Evolutionary conservation across 75 land plant species (phyloP), one percentile per base, ranked within the genome.

Genomic region (Cupressus sempervirens): DNA sequence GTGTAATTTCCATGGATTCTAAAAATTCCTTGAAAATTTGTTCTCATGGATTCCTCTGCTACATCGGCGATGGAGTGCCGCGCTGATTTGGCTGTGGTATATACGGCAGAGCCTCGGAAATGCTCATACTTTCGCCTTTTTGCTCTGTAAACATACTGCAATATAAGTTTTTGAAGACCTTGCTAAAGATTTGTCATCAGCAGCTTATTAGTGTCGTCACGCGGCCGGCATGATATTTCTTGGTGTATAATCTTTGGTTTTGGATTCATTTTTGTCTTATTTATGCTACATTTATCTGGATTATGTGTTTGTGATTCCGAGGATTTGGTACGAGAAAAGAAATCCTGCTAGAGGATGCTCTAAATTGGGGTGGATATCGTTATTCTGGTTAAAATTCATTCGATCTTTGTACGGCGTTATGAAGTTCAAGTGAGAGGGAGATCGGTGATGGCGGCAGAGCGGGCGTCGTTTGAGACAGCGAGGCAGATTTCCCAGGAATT

Each of bases 381-480:
- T 18, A 56, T 62, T 23, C 67, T 23, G 36, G 1, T 30, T 72
- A 13, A 32, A 23, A 20, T 43, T 43, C 11, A 1, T 43, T 6
- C 12, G 48, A 32, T 76, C 45, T 36, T 76, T 38, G 16, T 18
- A 50, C 53, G 43, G 12, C 43, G 43, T 77, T 77, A 23, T 77
- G 80, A 43, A 43, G 48, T 43, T 77, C 10, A 77, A 43, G 80
- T 43, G 80, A 77, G n/a, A 43, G 80, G 48, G 13, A 77, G 77
- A 75, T 75, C 77, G 18, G 40, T 43, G 7, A 77, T 77, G 46
- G 26, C 48, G n/a, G 46, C 80, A 77, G 46, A 77, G 29, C 8
- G 80, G 48, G 80, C 80, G n/a, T 41, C 46, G 29, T 77, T 77
- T 41, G 46, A 77, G 9, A 77, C 48, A 2, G 48, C 46, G 29